phyloP scores from a whole-genome alignment of 1,284 basidiomycete species.

The Chiua sp. region DNA sequence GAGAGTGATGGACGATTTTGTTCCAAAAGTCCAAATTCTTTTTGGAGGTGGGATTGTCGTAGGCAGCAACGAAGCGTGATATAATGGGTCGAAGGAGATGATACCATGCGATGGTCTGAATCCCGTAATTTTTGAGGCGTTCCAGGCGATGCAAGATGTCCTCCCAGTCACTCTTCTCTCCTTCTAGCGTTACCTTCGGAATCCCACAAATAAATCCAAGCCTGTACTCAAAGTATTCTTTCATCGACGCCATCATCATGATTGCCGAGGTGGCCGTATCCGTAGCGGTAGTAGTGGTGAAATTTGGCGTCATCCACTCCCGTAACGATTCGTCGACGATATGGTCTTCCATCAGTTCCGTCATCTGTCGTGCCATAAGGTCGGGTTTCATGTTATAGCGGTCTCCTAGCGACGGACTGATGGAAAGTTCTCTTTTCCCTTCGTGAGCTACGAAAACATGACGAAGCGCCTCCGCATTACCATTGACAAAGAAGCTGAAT shows the following conservation, averaged over 20 bases:
- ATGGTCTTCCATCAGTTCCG: slow-evolving; percentile 39
- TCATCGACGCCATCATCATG: slow-evolving; percentile 51
- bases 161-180: slow-evolving; percentile 43
- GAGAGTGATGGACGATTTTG: slow-evolving; percentile 34
- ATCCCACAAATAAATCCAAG: slow-evolving; percentile 46
- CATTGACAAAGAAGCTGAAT: slow-evolving; percentile 50
- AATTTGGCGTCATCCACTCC: slow-evolving; percentile 37
- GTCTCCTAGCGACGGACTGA: slow-evolving; percentile 29
- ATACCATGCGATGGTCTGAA: slow-evolving; percentile 43
- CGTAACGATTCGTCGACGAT: slow-evolving; percentile 42
- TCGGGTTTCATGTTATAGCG: slow-evolving; percentile 37
- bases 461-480: slow-evolving; percentile 45
- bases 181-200: slow-evolving; percentile 51
- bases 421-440: slow-evolving; percentile 39
- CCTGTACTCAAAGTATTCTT: slow-evolving; percentile 44
- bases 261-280: slow-evolving; percentile 48
- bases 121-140: slow-evolving; percentile 42
- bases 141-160: slow-evolving; percentile 41
- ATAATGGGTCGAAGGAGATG: slow-evolving; percentile 46
- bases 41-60: slow-evolving; percentile 36
- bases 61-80: slow-evolving; percentile 41
- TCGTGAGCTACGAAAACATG: slow-evolving; percentile 46
- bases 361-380: slow-evolving; percentile 39
- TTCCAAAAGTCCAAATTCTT: slow-evolving; percentile 45
- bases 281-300: slow-evolving; percentile 46